Percentiles rank a stretch among this genome's conserved stretches.
These are phyloP conservation scores for Wilhelminamyces savonicus DNA, from an alignment of 805 yeast genomes.

Conservation along the genomic window DNA sequence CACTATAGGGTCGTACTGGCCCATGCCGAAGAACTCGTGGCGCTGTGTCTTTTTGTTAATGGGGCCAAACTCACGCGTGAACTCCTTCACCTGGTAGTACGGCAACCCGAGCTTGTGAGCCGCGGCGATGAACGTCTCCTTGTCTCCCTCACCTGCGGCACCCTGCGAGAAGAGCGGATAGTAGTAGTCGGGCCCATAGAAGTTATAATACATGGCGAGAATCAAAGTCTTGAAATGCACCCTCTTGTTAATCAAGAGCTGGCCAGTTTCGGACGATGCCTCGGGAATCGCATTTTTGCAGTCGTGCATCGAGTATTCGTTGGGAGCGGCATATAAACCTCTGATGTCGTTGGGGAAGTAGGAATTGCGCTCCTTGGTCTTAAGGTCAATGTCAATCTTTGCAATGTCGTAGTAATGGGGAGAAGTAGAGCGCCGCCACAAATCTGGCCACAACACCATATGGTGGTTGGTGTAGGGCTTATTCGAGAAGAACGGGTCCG, in stretches of 20 bases:
- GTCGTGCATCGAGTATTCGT: not conserved
- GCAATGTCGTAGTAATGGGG: conserved; percentile 31
- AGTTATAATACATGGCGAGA: conserved; percentile 32
- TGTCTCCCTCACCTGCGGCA: conserved; percentile 39
- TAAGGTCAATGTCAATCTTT: conserved; percentile 10
- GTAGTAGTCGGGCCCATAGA: conserved; percentile 29
- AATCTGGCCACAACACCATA: conserved; percentile 35
- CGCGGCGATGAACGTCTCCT: conserved; percentile 37
- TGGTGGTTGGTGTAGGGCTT: conserved; percentile 23
- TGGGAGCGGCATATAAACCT: conserved; percentile 10
- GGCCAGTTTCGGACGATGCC: conserved; percentile 35
- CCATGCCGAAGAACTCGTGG: conserved; percentile 29
- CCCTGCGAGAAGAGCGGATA: conserved; percentile 36
- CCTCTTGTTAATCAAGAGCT: conserved; percentile 27
- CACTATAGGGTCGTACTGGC: conserved; percentile 31
- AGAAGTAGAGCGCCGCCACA: conserved; percentile 36
- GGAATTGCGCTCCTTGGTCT: conserved; percentile 16
- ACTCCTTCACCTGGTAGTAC: conserved; percentile 32
- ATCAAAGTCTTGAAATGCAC: conserved; percentile 25
- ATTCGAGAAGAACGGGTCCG: conserved; percentile 28
- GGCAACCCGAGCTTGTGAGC: conserved; percentile 31
- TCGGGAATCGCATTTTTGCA: conserved; percentile 20
- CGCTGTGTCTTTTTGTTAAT: conserved; percentile 10
- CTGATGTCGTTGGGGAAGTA: conserved; percentile 21
- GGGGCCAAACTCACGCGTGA: conserved; percentile 32